Conservation (phyloP, 345 rosid genomes). For the Pugionium cornutum region DNA sequence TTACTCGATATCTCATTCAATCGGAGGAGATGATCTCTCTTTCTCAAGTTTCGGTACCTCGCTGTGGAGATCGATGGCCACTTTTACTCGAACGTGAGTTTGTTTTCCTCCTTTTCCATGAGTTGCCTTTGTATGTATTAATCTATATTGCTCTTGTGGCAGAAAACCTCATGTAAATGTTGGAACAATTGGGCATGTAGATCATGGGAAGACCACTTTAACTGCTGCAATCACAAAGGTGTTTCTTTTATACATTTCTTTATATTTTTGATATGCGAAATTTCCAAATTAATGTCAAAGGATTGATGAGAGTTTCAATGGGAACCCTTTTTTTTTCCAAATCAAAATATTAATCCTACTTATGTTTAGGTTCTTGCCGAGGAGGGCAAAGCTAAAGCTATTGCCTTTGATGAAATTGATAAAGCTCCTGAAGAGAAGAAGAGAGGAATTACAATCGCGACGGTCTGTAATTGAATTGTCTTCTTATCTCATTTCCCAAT, state of each 20-base stretch:
- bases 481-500: not conserved
- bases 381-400: conserved; percentile 95
- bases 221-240: conserved; percentile 96
- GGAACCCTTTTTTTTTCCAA: not conserved
- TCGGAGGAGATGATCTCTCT: conserved; percentile 40
- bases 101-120: not conserved
- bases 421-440: conserved; percentile 99
- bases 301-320: not conserved
- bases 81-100: conserved; percentile 76
- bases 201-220: conserved; percentile 97
- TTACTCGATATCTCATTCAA: conserved; percentile 41
- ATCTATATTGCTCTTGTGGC: conserved; percentile 7
- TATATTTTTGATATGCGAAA: not conserved
- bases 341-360: not conserved
- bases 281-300: not conserved
- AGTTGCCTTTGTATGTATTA: not conserved
- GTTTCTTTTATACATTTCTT: not conserved
- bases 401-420: conserved; percentile 98
- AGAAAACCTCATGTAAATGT: conserved; percentile 99
- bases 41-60: conserved; percentile 36
- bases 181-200: conserved; percentile 99
- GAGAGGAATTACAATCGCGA: conserved; percentile 97
- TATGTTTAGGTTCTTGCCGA: conserved; percentile 79
- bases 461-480: conserved; percentile 50
- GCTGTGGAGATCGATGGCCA: conserved; percentile 80